Evolutionary conservation across 2,329 filamentous ascomycete species (phyloP), one percentile per base, ranked within the genome.

Genomic region (Plenodomus biglobosus): DNA sequence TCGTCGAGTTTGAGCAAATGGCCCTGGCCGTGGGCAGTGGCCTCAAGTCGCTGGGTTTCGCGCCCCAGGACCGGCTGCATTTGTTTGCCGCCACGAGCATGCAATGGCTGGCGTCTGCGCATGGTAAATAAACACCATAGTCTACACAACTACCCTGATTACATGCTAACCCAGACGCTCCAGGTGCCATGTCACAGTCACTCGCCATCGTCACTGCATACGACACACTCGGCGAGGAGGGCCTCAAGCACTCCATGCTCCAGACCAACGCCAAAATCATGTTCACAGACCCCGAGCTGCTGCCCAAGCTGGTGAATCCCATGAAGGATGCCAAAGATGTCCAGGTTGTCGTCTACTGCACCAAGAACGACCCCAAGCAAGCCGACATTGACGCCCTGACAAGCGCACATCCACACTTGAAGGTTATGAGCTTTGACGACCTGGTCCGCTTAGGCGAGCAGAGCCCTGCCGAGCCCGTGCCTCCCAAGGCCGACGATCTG

Each of bases 131-230:
- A 59, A 72, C 65, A 24, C 32, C 16, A 30, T 21, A n/a, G 34
- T 16, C 22, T 40, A 18, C 10, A 24, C n/a, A 5, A 6, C 2
- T 30, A 17, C 22, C 18, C 17, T 1, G 13, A 10, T n/a, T 21
- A 15, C 17, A 24, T 2, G 37, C 57, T 68, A 35, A 66, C 42
- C 27, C 7, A 24, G 18, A 34, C 22, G 11, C 10, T 18, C 17
- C 35, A 79, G 78, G 77, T 78, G 87, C 83, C 46, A 75, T 85
- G 17, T 92, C 91, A 15, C 92, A 97, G 74, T 92, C 89, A 38
- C 84, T 96, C 70, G 85, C 89, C 50, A 92, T 96, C 59, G 92
- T 96, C 42, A 97, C 92, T 38, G 91, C 92, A 42, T 96, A 96
- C 74, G 92, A 96, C 72, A 95, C 91, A 22, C 85, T 96, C 38